Percentiles rank a stretch among this genome's conserved stretches.
Conservation (phyloP, 2,329 filamentous ascomycete species). For the Aspergillus ustus region DNA sequence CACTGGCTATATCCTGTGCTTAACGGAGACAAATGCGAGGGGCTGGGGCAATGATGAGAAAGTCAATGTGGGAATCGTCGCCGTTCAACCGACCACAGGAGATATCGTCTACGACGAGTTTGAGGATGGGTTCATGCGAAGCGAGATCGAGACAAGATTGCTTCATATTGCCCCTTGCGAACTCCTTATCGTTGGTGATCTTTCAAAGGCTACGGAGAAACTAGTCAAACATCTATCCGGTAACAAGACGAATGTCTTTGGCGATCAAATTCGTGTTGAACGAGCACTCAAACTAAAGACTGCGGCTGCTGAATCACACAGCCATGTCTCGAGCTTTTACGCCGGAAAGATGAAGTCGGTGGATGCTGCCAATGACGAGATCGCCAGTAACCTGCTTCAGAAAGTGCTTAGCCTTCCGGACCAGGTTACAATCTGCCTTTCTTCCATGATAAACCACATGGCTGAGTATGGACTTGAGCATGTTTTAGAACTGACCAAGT, state of each 20-base stretch:
- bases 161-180: slow-evolving; percentile 96
- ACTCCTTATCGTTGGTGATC: slow-evolving; percentile 86
- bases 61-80: slow-evolving; percentile 87
- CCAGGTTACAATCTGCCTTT: slow-evolving; percentile 86
- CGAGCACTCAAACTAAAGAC: slow-evolving; percentile 75
- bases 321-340: slow-evolving; percentile 91
- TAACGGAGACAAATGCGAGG: slow-evolving; percentile 83
- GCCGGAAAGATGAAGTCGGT: slow-evolving; percentile 77
- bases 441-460: slow-evolving; percentile 93
- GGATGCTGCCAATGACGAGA: slow-evolving; percentile 56
- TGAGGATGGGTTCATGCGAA: slow-evolving; percentile 96
- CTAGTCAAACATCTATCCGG: slow-evolving; percentile 87
- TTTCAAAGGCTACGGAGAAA: slow-evolving; percentile 91
- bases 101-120: slow-evolving; percentile 96
- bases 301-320: slow-evolving; percentile 81
- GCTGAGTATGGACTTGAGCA: slow-evolving; percentile 92
- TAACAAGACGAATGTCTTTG: slow-evolving; percentile 88
- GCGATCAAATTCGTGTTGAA: slow-evolving; percentile 86
- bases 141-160: slow-evolving; percentile 92
- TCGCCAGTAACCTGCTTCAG: slow-evolving; percentile 72
- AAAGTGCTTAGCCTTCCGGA: slow-evolving; percentile 86
- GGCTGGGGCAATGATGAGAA: slow-evolving; percentile 87
- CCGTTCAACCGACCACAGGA: slow-evolving; percentile 92
- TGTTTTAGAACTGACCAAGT: slow-evolving; percentile 94
- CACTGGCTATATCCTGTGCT: slow-evolving; percentile 88